Evolutionary conservation across 2,329 filamentous ascomycete genomes (phyloP).

Genomic region (Diaporthe sp.): DNA sequence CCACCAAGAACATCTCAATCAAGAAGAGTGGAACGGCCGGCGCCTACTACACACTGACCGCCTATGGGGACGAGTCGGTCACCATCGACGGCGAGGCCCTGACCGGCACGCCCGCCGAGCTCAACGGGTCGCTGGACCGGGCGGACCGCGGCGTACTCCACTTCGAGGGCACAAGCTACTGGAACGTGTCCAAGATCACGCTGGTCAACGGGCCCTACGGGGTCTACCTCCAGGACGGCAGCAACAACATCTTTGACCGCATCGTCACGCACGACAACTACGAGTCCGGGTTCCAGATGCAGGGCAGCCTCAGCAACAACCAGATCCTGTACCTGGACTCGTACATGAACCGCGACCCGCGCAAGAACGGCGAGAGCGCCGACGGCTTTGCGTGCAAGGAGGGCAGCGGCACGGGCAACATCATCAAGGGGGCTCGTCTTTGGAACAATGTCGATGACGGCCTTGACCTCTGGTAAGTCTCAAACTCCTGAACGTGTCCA

Average conservation of each 20-base stretch:
- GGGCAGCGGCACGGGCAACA: constrained; percentile 61
- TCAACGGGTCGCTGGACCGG: constrained; percentile 56
- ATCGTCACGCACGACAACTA: constrained; percentile 56
- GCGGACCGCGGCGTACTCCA: constrained; percentile 62
- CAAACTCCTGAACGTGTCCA: too few relatives aligned
- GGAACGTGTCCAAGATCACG: constrained; percentile 59
- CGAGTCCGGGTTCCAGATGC: constrained; percentile 55
- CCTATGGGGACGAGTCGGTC: constrained; percentile 59
- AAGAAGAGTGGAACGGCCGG: constrained; percentile 57
- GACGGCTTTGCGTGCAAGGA: constrained; percentile 65
- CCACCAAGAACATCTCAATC: constrained; percentile 63
- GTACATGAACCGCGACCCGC: constrained; percentile 60
- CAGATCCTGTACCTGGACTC: constrained; percentile 59
- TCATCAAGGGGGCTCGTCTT: constrained; percentile 59
- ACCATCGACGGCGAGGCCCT: constrained; percentile 61
- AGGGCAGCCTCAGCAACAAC: constrained; percentile 53
- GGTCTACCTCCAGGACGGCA: constrained; percentile 53
- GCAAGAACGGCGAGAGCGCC: constrained; percentile 66
- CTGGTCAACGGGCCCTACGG: constrained; percentile 56
- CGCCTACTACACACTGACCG: constrained; percentile 57
- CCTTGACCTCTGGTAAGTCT: constrained; percentile 47
- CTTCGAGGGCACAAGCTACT: constrained; percentile 60
- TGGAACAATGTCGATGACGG: constrained; percentile 68
- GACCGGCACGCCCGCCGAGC: constrained; percentile 56
- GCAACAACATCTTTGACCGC: constrained; percentile 55